These are phyloP conservation scores for Ustilago hordei DNA, from an alignment of 1,284 basidiomycete species.

Conservation along the genomic window DNA sequence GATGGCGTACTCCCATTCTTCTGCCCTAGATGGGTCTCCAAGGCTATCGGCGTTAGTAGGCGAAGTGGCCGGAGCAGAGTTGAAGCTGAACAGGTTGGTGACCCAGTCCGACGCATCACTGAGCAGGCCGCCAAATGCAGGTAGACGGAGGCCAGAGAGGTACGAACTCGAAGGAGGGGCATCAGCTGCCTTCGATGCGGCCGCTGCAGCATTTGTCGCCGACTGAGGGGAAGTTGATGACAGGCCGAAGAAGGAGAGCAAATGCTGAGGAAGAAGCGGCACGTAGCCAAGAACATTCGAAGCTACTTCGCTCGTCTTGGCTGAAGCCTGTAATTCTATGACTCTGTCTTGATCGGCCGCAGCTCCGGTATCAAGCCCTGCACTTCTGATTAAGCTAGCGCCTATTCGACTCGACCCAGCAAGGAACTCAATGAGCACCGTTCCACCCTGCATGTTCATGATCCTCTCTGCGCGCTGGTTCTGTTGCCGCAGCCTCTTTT, in stretches of 20 bases:
- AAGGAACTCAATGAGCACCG: slow-evolving; percentile 59
- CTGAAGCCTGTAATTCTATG: neutral
- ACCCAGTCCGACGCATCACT: slow-evolving; percentile 24
- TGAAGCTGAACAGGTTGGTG: slow-evolving; percentile 23
- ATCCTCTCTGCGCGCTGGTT: slow-evolving; percentile 20
- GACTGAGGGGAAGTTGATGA: neutral
- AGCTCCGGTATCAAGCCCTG: slow-evolving; percentile 13
- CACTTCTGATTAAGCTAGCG: slow-evolving; percentile 47
- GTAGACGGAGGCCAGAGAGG: slow-evolving; percentile 12
- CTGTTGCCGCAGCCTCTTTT: slow-evolving; percentile 15
- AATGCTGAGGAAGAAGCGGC: slow-evolving; percentile 51
- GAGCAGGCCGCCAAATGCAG: slow-evolving; percentile 9
- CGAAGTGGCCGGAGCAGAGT: neutral
- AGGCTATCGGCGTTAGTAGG: neutral
- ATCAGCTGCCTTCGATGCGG: neutral
- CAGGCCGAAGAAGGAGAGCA: slow-evolving; percentile 47
- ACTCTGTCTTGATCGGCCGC: neutral
- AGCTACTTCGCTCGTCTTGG: neutral
- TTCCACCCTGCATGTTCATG: slow-evolving; percentile 53
- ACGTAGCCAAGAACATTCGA: slow-evolving; percentile 33
- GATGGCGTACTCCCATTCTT: slow-evolving; percentile 56
- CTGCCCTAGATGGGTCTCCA: slow-evolving; percentile 26
- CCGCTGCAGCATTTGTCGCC: neutral
- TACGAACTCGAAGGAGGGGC: slow-evolving; percentile 10
- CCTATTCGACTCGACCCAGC: slow-evolving; percentile 51